These are phyloP conservation scores for Phialophora expanda DNA, from an alignment of 2,329 filamentous ascomycete species.

Conservation along the genomic window DNA sequence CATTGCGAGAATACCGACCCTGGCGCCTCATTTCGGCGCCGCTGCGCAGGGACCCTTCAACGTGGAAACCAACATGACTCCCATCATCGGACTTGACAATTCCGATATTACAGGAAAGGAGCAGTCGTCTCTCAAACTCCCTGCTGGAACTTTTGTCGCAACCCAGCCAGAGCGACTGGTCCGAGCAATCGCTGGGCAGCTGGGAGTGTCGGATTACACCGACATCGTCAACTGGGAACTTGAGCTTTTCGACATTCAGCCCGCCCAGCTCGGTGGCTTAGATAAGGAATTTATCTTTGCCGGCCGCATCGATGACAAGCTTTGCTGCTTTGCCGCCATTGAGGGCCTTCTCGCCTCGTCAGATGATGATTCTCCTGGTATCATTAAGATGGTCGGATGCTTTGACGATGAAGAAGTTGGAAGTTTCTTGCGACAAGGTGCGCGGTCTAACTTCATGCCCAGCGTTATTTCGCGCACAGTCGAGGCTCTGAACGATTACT, in stretches of 20 bases:
- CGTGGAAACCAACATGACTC: conserved; percentile 89
- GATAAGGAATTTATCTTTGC: conserved; percentile 95
- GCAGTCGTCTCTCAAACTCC: conserved; percentile 40
- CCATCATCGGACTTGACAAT: conserved; percentile 87
- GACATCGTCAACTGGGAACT: conserved; percentile 95
- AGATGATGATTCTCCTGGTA: conserved; percentile 57
- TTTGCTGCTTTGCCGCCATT: conserved; percentile 91
- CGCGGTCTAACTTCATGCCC: conserved; percentile 85
- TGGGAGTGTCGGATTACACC: conserved; percentile 74
- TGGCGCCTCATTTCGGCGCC: conserved; percentile 91
- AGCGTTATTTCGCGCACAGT: conserved; percentile 79
- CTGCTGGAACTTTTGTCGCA: conserved; percentile 71
- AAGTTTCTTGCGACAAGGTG: conserved; percentile 86
- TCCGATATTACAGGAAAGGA: conserved; percentile 56
- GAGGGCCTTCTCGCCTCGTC: conserved; percentile 77
- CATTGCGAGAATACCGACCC: conserved; percentile 86
- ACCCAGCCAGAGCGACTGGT: conserved; percentile 87
- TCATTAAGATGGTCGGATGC: conserved; percentile 87
- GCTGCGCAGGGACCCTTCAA: conserved; percentile 72
- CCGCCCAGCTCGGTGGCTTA: conserved; percentile 80
- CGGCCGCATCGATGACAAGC: conserved; percentile 94
- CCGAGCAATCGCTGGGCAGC: conserved; percentile 75
- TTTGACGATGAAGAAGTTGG: conserved; percentile 99
- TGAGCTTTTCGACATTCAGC: conserved; percentile 89
- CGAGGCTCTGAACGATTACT: conserved; percentile 55